Evolutionary conservation across 768 basidiomycete species (phyloP).

Genomic region (Tricholoma matsutake): DNA sequence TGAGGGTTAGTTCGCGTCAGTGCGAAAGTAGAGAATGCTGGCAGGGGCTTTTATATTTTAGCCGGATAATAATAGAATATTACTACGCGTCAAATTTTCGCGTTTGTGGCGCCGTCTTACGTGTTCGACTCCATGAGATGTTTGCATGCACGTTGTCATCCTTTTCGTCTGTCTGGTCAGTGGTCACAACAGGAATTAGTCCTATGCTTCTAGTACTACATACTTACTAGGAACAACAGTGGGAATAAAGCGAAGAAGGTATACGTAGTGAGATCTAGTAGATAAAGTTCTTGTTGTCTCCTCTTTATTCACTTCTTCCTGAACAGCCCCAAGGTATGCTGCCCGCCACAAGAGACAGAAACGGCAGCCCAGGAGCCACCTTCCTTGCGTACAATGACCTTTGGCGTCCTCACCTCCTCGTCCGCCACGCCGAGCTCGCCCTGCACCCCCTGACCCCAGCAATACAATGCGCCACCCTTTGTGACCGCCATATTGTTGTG

Average conservation of each 20-base stretch:
- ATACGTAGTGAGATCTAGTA: not conserved
- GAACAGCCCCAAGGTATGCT: conserved; percentile 72
- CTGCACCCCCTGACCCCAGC: conserved; percentile 78
- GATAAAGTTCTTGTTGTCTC: not conserved
- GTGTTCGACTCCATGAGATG: too few relatives aligned
- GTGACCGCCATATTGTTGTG: conserved; percentile 76
- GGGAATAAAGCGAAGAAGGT: not conserved
- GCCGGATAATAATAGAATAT: too few relatives aligned
- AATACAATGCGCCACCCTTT: conserved; percentile 61
- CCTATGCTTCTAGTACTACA: not conserved
- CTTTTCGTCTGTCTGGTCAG: too few relatives aligned
- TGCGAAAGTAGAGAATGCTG: not conserved
- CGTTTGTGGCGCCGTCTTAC: not conserved
- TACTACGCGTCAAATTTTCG: not conserved
- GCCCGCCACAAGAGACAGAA: conserved; percentile 71
- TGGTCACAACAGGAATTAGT: too few relatives aligned
- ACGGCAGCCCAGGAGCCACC: conserved; percentile 69
- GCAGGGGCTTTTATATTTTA: not conserved
- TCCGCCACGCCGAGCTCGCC: conserved; percentile 70
- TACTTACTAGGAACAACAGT: not conserved
- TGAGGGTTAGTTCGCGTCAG: not conserved
- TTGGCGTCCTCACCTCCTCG: conserved; percentile 59
- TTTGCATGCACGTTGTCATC: too few relatives aligned
- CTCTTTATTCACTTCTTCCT: conserved; percentile 47
- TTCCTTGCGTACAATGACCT: conserved; percentile 64